phyloP scores from a whole-genome alignment of 1,284 basidiomycete genomes.

The Ganoderma sp. region DNA sequence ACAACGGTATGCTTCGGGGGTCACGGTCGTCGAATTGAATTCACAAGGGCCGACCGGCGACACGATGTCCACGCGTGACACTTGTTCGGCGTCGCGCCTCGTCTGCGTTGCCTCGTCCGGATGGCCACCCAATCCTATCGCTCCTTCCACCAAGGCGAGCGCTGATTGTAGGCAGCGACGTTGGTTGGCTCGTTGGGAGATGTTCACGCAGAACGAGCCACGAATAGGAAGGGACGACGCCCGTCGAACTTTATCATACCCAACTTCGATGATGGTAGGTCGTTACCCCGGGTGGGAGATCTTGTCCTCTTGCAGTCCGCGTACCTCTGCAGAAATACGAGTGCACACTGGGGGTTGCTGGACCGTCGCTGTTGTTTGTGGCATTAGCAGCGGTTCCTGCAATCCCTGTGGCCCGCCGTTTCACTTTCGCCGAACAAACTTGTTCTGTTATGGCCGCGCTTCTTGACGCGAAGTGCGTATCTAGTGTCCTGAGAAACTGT shows the following conservation, averaged over 20 bases:
- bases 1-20: not conserved
- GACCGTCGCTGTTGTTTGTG: not conserved
- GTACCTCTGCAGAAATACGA: not conserved
- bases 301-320: not conserved
- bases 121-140: not conserved
- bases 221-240: not conserved
- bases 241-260: constrained; percentile 1
- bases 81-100: not conserved
- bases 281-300: not conserved
- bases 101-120: not conserved
- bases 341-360: not conserved
- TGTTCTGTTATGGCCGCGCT: not conserved
- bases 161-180: not conserved
- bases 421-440: not conserved
- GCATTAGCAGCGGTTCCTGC: not conserved
- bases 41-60: not conserved
- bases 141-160: not conserved
- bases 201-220: not conserved
- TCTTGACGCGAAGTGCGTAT: not conserved
- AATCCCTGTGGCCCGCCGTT: not conserved
- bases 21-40: not conserved
- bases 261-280: not conserved
- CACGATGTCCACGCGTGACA: not conserved
- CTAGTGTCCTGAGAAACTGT: constrained; percentile 3
- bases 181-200: not conserved